These are phyloP conservation scores for Amauroascus niger DNA, from an alignment of 2,329 filamentous ascomycete genomes.

Conservation along the genomic window DNA sequence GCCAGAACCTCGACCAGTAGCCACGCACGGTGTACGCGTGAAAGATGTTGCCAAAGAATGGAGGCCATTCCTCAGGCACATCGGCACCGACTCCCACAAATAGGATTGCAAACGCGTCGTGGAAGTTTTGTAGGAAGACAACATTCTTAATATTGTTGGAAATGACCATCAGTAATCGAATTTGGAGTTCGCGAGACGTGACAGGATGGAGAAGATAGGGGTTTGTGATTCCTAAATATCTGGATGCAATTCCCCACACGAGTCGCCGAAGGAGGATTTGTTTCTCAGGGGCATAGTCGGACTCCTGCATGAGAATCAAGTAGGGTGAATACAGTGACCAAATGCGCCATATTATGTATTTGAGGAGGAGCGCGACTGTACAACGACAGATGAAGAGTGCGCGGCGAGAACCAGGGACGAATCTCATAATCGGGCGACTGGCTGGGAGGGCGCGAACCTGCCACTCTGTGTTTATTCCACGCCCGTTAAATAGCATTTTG, in stretches of 20 bases:
- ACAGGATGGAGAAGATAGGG: background rate
- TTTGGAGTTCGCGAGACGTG: background rate
- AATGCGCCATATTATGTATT: background rate
- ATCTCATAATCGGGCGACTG: background rate
- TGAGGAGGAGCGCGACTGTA: background rate
- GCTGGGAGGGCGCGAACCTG: background rate
- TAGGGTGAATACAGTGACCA: background rate
- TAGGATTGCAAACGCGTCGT: slow-evolving; percentile 3
- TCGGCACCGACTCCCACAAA: slow-evolving; percentile 8
- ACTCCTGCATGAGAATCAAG: background rate
- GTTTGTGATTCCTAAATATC: background rate
- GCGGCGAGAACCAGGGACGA: background rate
- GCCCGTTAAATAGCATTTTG: slow-evolving; percentile 12
- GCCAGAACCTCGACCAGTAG: slow-evolving; percentile 12
- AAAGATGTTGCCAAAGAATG: slow-evolving; percentile 5
- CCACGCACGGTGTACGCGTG: slow-evolving; percentile 8
- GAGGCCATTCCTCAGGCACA: slow-evolving; percentile 7
- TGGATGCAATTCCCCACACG: background rate
- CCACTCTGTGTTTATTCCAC: slow-evolving; percentile 11
- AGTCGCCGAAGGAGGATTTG: slow-evolving; percentile 3
- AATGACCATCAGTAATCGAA: background rate
- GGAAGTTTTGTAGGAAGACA: background rate
- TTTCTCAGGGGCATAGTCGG: slow-evolving; percentile 8
- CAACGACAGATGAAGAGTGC: background rate
- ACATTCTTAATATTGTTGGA: slow-evolving; percentile 2